These are phyloP conservation scores for Candolleomyces eurysporus DNA, from an alignment of 768 basidiomycete genomes.

Conservation along the genomic window DNA sequence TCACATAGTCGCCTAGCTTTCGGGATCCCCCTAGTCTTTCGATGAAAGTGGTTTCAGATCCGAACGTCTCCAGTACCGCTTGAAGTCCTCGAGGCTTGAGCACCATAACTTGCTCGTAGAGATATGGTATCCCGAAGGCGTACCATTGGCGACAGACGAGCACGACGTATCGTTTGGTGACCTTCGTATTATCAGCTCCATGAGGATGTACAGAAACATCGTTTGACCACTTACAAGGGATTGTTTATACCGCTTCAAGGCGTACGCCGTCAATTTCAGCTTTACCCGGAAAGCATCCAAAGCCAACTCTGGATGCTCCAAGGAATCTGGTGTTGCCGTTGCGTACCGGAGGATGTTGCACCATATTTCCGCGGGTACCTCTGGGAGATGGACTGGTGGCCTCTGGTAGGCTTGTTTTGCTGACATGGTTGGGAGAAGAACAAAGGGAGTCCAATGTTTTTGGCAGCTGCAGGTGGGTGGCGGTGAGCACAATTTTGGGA, in stretches of 20 bases:
- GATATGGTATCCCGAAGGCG: conserved; percentile 16
- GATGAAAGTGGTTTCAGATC: not conserved
- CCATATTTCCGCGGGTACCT: conserved; percentile 5
- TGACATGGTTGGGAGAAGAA: not conserved
- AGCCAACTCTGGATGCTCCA: not conserved
- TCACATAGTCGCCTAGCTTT: not conserved
- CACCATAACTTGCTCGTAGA: conserved; percentile 24
- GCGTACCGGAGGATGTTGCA: conserved; percentile 1
- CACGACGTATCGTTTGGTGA: conserved; percentile 22
- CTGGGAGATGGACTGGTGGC: not conserved
- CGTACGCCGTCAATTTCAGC: not conserved
- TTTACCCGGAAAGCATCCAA: not conserved
- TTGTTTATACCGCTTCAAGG: not conserved
- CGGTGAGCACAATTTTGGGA: not conserved
- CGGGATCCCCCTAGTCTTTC: not conserved
- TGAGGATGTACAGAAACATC: not conserved
- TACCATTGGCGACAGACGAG: conserved; percentile 26
- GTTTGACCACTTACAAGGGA: not conserved
- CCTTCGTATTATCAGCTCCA: conserved; percentile 8
- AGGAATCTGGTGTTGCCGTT: not conserved
- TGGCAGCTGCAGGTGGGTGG: not conserved
- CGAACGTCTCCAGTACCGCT: not conserved
- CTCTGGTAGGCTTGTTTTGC: conserved; percentile 5
- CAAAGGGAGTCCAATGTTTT: no score
- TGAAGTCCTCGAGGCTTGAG: not conserved